Percentiles rank a stretch among this genome's conserved stretches.
These are phyloP conservation scores for Stephanocyclus meneghinianus DNA, from an alignment of 352 stramenopile species.

Conservation along the genomic window DNA sequence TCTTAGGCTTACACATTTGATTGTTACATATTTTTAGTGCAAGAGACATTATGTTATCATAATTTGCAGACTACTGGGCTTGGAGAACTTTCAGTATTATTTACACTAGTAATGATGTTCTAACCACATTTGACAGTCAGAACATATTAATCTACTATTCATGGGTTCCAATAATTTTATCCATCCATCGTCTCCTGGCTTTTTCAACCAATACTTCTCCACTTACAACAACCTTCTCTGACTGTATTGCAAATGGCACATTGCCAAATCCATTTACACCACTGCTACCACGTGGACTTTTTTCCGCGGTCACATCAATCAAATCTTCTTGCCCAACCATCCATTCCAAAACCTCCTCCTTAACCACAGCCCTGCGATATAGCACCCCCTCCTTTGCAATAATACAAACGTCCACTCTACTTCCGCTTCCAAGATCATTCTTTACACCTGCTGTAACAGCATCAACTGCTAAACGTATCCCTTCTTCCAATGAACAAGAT, in stretches of 20 bases:
- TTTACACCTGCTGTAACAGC: constrained; percentile 92
- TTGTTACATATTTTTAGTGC: no score
- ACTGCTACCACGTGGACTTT: background rate
- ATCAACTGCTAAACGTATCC: constrained; percentile 89
- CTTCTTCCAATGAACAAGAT: constrained; percentile 88
- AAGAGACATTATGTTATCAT: no score
- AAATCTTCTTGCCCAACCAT: constrained; percentile 7
- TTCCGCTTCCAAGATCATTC: constrained; percentile 94
- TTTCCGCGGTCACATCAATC: background rate
- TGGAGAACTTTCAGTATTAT: no score
- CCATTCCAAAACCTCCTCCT: constrained; percentile 56
- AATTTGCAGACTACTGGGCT: no score
- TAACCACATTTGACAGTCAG: constrained; percentile 63
- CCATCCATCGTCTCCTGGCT: constrained; percentile 1
- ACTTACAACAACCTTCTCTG: constrained; percentile 37
- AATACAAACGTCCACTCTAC: constrained; percentile 91
- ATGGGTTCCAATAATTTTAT: constrained; percentile 6
- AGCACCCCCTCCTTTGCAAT: constrained; percentile 70
- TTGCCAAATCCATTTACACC: constrained; percentile 77
- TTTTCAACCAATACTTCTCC: background rate
- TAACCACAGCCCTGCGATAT: constrained; percentile 49
- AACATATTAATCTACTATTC: constrained; percentile 11
- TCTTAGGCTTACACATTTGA: no score
- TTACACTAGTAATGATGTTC: constrained; percentile 73
- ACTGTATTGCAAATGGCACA: constrained; percentile 61